Base-by-base conservation (phyloP, 805 yeast genomes). In the Brettanomyces anomalus region DNA sequence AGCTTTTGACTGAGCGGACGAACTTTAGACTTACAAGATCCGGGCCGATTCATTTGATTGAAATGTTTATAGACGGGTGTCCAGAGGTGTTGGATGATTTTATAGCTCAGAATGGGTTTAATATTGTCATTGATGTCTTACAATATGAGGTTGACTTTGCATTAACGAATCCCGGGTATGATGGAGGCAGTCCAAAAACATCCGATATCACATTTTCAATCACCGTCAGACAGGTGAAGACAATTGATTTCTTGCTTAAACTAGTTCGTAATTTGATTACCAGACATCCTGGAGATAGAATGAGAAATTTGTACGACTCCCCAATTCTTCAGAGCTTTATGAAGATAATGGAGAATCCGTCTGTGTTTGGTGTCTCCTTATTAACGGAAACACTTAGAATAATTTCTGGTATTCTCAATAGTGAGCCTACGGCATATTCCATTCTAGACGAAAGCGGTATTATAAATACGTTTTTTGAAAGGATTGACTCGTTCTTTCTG, bases 391-490 rank as follows among this genome's bases (percentile, higher is more conserved):
- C 85, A 0, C 58, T 89, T 32, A 81, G 77, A 46, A 73, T 81
- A 11, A 70, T 87, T 17, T 73, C 81, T 34, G 72, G 73, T 11
- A 85, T 87, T 46, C 78, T 89, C 24, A 90, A 89, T 56, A 84
- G 82, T 50, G 97, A 90, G 53, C 96, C 97, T 7, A 87, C 96
- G 0, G 85, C 95, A 3, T 89, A 73, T 54, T 72, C 83, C 2
- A 79, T 89, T 35, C 68, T 89, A 49, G 79, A 76, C 34, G 97
- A 89, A 57, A 81, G 94, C 0, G 75, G 77, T 0, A 76, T 85
- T 1, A 76, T 89, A 32, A 82, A 81, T 38, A 65, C 76, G 2
- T 70, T 88, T 32, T 58, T 88, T 40, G 70, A 71, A 10, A 70
- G 79, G 39, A 81, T 82, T 54, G 70, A 69, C 13, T 54, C 57